Evolutionary conservation across 177 flowering plant species (phyloP), one percentile per base, ranked within the genome.

Genomic region (Telopea speciosissima): DNA sequence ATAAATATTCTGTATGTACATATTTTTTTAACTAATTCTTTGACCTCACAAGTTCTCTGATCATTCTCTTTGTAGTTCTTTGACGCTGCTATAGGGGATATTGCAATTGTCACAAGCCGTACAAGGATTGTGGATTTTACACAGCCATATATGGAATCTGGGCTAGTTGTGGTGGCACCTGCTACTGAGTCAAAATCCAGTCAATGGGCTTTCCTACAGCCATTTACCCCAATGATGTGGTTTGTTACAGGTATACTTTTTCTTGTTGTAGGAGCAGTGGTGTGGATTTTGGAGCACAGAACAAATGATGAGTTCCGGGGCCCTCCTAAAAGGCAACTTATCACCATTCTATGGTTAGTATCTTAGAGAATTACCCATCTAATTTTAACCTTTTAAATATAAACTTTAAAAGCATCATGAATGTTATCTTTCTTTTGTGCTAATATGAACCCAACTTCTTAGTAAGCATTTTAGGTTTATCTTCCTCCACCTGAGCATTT

Each of bases 71-170:
- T 63, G n/a, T 72, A 95, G 99, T 85, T 40, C 1, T 89, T 68
- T 82, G 99, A 93, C 82, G 96, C 89, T 63, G 90, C 81, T 33
- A 72, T 89, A 40, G 97, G 97, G n/a, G 96, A 90, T 70, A 84
- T 90, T 73, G 88, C 93, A 54, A 90, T 92, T n/a, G 77, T 79
- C 58, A 89, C 92, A 8, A 79, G 84, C 66, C 70, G 92, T 67
- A 87, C 96, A 26, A 85, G 68, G 76, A 79, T 88, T 74, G 97
- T 70, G 28, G 97, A 92, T 78, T 92, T 90, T 66, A 89, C 96
- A 13, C 97, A 88, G 82, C 96, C 96, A 26, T 92, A 70, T 73
- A 72, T 80, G 0, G 91, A 83, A 33, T 90, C 96, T 10, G 93
- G 96, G 14, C 85, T 92, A 8, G 90, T 90, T 14, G 87, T 92